These are phyloP conservation scores for Ceratocystiopsis sp. DNA, from an alignment of 2,329 filamentous ascomycete genomes.

Conservation along the genomic window DNA sequence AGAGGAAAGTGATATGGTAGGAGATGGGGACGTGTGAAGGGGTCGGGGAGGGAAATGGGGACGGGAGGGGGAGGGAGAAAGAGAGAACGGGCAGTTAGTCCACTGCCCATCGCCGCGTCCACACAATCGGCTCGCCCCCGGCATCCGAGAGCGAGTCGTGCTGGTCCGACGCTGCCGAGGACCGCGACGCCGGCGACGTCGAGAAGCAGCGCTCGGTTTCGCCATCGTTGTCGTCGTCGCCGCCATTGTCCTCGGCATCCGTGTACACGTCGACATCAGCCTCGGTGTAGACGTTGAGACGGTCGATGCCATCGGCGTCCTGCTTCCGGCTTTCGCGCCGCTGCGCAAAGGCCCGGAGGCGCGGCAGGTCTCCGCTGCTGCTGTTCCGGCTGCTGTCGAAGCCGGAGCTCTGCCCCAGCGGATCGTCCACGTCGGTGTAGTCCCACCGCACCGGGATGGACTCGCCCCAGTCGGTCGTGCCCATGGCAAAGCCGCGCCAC, in stretches of 20 bases:
- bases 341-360: too few relatives aligned
- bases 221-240: slow-evolving; percentile 1
- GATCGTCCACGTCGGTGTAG: slow-evolving; percentile 31
- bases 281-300: slow-evolving; percentile 4
- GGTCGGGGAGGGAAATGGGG: not conserved
- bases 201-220: slow-evolving; percentile 1
- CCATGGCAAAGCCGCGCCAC: slow-evolving; percentile 43
- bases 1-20: too few relatives aligned
- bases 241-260: slow-evolving; percentile 4
- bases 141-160: slow-evolving; percentile 6
- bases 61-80: not conserved
- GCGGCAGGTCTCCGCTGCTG: slow-evolving; percentile 3
- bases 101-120: slow-evolving; percentile 8
- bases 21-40: not conserved
- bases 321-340: not conserved
- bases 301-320: not conserved
- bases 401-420: slow-evolving; percentile 5
- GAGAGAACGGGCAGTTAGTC: slow-evolving; percentile 1
- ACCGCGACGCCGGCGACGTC: not conserved
- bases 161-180: not conserved
- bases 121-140: slow-evolving; percentile 6
- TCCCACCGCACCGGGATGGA: slow-evolving; percentile 43
- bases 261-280: slow-evolving; percentile 7
- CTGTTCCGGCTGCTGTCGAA: not conserved
- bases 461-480: slow-evolving; percentile 32